Conservation (phyloP, 1,284 basidiomycete species). For the Laetiporus sulphureus region DNA sequence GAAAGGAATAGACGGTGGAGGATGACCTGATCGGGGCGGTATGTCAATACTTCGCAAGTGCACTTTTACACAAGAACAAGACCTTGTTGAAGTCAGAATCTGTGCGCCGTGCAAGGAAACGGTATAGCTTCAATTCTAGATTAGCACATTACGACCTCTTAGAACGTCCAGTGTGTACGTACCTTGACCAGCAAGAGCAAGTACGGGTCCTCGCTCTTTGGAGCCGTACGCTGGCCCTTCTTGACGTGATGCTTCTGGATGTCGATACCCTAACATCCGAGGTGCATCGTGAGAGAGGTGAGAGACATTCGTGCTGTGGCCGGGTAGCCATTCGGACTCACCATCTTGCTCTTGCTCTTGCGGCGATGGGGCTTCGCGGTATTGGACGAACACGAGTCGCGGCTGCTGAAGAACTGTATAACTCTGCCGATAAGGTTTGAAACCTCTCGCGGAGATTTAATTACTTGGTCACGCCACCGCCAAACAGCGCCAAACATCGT, state of each 20-base stretch:
- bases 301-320: slow-evolving; percentile 6
- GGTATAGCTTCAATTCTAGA: slow-evolving; percentile 72
- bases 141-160: background rate
- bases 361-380: slow-evolving; percentile 36
- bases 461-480: slow-evolving; percentile 10
- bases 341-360: slow-evolving; percentile 72
- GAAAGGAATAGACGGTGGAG: slow-evolving; percentile 96
- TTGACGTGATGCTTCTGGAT: slow-evolving; percentile 97
- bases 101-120: slow-evolving; percentile 97
- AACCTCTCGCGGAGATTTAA: slow-evolving; percentile 21
- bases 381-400: slow-evolving; percentile 14
- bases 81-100: slow-evolving; percentile 97
- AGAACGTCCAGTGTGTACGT: slow-evolving; percentile 19
- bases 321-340: slow-evolving; percentile 45
- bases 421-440: slow-evolving; percentile 26
- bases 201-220: slow-evolving; percentile 99
- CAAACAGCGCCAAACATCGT: slow-evolving; percentile 26
- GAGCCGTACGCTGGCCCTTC: slow-evolving; percentile 92
- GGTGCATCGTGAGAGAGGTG: slow-evolving; percentile 8
- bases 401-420: slow-evolving; percentile 52
- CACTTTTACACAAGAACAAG: slow-evolving; percentile 3
- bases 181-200: slow-evolving; percentile 98
- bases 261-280: slow-evolving; percentile 83
- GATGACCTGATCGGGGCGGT: slow-evolving; percentile 53
- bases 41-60: slow-evolving; percentile 1